Conservation (phyloP, 305 asterid genomes). For the Solanum hybrid region DNA sequence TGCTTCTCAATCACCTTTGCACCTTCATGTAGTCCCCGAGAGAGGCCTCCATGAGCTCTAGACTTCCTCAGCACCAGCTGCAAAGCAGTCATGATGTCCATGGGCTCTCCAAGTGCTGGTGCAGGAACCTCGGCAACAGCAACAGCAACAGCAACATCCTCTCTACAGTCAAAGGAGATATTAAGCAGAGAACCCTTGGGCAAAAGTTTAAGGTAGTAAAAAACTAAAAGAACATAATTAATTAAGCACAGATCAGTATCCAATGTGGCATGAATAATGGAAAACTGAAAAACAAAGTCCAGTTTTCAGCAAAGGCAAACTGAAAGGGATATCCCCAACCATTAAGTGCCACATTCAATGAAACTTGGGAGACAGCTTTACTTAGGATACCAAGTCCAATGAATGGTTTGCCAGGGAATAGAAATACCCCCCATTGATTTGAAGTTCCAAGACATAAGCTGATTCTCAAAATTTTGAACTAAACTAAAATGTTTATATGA, state of each 20-base stretch:
- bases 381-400: too few relatives aligned
- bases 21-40: constrained; percentile 42
- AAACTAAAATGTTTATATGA: too few relatives aligned
- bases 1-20: constrained; percentile 54
- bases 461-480: too few relatives aligned
- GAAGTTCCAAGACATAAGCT: too few relatives aligned
- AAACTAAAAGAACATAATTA: neutral
- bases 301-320: too few relatives aligned
- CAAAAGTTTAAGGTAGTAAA: neutral
- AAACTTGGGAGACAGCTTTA: too few relatives aligned
- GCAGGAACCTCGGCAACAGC: constrained; percentile 37
- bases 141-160: constrained; percentile 8
- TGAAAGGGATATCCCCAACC: too few relatives aligned
- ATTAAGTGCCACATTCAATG: too few relatives aligned
- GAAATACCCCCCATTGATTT: too few relatives aligned
- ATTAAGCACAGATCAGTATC: neutral
- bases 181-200: neutral
- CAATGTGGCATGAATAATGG: neutral
- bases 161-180: neutral
- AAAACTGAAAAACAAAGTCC: too few relatives aligned
- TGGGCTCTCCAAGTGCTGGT: constrained; percentile 53
- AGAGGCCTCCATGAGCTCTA: constrained; percentile 45
- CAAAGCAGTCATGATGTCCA: constrained; percentile 57
- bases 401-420: too few relatives aligned
- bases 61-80: constrained; percentile 53